Evolutionary conservation across 371 early-diverging fungal genomes (phyloP).

Genomic region (Mortierella sp.): DNA sequence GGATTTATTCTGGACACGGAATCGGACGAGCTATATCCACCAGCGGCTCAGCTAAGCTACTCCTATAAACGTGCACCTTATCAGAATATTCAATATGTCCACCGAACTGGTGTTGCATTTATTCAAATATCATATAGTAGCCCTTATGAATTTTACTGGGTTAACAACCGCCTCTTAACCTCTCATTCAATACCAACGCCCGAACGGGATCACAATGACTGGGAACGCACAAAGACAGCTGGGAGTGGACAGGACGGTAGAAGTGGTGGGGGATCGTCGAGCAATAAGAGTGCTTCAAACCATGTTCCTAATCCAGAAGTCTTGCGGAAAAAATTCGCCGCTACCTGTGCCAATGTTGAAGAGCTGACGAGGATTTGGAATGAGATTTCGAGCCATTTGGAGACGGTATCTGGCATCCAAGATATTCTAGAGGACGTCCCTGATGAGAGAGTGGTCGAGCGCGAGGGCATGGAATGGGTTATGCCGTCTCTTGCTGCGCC

Average conservation of each 20-base stretch:
- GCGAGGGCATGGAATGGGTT: conserved; percentile 38
- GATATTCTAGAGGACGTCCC: conserved; percentile 57
- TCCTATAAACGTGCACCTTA: conserved; percentile 78
- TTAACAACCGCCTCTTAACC: conserved; percentile 86
- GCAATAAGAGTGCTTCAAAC: conserved; percentile 36
- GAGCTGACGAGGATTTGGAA: conserved; percentile 47
- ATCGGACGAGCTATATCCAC: conserved; percentile 75
- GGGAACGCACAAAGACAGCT: conserved; percentile 41
- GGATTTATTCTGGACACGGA: conserved; percentile 96
- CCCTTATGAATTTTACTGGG: conserved; percentile 86
- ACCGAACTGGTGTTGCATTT: conserved; percentile 92
- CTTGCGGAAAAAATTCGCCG: conserved; percentile 34
- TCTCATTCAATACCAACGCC: conserved; percentile 68
- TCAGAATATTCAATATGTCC: conserved; percentile 91
- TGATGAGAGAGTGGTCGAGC: conserved; percentile 51
- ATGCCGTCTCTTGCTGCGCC: conserved; percentile 52
- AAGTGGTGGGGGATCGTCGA: conserved; percentile 15
- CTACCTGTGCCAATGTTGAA: conserved; percentile 36
- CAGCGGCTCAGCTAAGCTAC: conserved; percentile 68
- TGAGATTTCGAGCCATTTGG: conserved; percentile 51
- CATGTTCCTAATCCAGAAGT: conserved; percentile 47
- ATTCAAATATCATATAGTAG: conserved; percentile 85
- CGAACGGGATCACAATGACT: conserved; percentile 43
- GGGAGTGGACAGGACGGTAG: conserved; percentile 51
- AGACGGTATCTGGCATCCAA: conserved; percentile 51